phyloP scores from a whole-genome alignment of 176 grass and related monocot species.

The Cymbopogon citratus region DNA sequence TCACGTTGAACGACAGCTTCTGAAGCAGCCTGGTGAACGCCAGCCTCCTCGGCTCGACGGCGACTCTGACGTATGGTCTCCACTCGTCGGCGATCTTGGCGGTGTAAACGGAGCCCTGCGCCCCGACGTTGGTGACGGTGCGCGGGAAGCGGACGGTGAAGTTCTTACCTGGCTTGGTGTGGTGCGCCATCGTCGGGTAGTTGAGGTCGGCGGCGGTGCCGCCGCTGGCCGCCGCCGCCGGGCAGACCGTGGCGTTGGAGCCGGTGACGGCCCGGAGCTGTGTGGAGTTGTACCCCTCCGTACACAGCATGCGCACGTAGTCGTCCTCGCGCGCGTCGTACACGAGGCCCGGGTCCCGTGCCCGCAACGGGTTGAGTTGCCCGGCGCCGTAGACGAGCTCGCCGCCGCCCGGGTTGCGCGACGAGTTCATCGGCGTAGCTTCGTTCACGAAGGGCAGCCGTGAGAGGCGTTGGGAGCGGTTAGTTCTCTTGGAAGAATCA shows the following conservation, averaged over 20 bases:
- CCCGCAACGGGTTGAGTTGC: conserved; percentile 22
- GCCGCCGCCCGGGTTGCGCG: conserved; percentile 20
- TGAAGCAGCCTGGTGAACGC: background rate
- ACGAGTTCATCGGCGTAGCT: conserved; percentile 46
- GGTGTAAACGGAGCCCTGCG: background rate
- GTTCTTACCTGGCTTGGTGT: background rate
- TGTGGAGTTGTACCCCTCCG: conserved; percentile 35
- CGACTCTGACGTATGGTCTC: background rate
- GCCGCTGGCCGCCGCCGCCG: no score
- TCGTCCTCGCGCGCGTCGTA: conserved; percentile 27
- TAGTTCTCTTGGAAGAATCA: background rate
- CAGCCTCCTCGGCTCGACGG: conserved; percentile 13
- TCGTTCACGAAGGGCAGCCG: background rate
- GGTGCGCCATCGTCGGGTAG: conserved; percentile 46
- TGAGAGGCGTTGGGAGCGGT: background rate
- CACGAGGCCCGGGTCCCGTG: conserved; percentile 29
- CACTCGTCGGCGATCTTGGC: background rate
- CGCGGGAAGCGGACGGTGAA: conserved; percentile 30
- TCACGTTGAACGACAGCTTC: conserved; percentile 17
- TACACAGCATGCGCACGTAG: conserved; percentile 41
- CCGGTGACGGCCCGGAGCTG: conserved; percentile 24
- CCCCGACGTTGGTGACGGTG: conserved; percentile 47
- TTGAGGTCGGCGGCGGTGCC: conserved; percentile 19
- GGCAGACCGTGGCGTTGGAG: background rate
- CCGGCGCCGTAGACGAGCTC: conserved; percentile 44